phyloP scores from a whole-genome alignment of 1,284 basidiomycete species.

The Flammula alnicola region DNA sequence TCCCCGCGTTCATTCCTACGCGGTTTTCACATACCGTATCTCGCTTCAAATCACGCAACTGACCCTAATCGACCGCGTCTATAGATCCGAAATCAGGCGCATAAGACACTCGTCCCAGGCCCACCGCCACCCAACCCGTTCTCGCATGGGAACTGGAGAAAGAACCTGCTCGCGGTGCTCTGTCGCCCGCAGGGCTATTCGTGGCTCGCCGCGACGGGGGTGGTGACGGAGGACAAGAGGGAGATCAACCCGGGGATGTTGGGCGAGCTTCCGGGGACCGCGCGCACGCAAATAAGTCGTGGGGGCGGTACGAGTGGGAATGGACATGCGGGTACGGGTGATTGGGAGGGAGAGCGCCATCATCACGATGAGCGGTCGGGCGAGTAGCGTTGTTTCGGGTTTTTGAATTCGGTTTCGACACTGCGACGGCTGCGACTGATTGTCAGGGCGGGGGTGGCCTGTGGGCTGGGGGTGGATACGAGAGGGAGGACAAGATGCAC shows the following conservation, averaged over 20 bases:
- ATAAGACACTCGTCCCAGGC: constrained; percentile 66
- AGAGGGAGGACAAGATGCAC: constrained; percentile 7
- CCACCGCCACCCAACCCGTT: constrained; percentile 77
- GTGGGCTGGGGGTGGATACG: neutral
- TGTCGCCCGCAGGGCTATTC: constrained; percentile 75
- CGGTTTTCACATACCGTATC: no score
- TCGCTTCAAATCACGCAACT: no score
- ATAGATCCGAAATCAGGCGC: constrained; percentile 80
- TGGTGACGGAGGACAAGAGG: constrained; percentile 70
- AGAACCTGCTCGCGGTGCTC: constrained; percentile 69
- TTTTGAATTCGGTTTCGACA: neutral
- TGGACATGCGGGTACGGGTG: constrained; percentile 1
- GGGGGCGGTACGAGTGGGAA: neutral
- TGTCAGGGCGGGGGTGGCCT: neutral
- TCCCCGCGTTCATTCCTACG: neutral
- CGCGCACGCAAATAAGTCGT: no score
- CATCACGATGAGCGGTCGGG: neutral
- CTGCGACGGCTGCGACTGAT: neutral
- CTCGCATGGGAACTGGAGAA: constrained; percentile 72
- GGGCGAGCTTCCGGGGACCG: constrained; percentile 14
- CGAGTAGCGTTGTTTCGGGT: neutral
- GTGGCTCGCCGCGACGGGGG: constrained; percentile 62
- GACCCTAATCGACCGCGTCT: no score
- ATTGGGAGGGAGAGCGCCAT: constrained; percentile 4
- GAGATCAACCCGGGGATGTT: constrained; percentile 62